phyloP scores from a whole-genome alignment of 2,329 filamentous ascomycete genomes.

The Aspergillus quadrilineatus region DNA sequence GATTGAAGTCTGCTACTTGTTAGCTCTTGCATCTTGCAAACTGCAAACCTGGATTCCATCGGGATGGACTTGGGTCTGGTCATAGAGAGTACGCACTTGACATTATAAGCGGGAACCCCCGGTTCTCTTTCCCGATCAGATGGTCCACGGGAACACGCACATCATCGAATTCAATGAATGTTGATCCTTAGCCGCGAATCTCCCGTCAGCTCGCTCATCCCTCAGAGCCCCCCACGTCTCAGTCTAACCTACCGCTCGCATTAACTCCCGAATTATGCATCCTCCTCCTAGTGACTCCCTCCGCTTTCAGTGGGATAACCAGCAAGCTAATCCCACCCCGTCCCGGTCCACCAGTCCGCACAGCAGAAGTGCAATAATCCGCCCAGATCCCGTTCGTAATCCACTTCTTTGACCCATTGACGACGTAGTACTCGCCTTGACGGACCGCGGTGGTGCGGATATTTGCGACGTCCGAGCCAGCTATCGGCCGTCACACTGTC shows the following conservation, averaged over 20 bases:
- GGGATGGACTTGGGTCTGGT: too few species aligned
- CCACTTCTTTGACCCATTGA: slow-evolving; percentile 69
- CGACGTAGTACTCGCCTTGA: slow-evolving; percentile 55
- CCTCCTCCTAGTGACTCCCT: slow-evolving; percentile 52
- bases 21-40: background rate
- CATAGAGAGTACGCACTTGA: slow-evolving; percentile 47
- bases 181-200: slow-evolving; percentile 39
- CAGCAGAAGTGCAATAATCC: slow-evolving; percentile 61
- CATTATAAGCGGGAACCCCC: slow-evolving; percentile 72
- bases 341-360: slow-evolving; percentile 60
- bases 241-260: slow-evolving; percentile 52
- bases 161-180: slow-evolving; percentile 69
- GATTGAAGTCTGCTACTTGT: slow-evolving; percentile 54
- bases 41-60: too few species aligned
- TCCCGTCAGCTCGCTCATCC: background rate
- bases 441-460: slow-evolving; percentile 60
- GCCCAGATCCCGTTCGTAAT: slow-evolving; percentile 64
- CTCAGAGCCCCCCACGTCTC: too few species aligned
- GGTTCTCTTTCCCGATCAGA: slow-evolving; percentile 66
- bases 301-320: slow-evolving; percentile 64
- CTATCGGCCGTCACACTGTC: slow-evolving; percentile 26
- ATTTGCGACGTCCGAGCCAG: slow-evolving; percentile 64
- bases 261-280: slow-evolving; percentile 68
- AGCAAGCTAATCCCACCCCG: slow-evolving; percentile 62
- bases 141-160: slow-evolving; percentile 69